These are phyloP conservation scores for Jackrogersella multiformis DNA, from an alignment of 495 filamentous ascomycete genomes.

Conservation along the genomic window DNA sequence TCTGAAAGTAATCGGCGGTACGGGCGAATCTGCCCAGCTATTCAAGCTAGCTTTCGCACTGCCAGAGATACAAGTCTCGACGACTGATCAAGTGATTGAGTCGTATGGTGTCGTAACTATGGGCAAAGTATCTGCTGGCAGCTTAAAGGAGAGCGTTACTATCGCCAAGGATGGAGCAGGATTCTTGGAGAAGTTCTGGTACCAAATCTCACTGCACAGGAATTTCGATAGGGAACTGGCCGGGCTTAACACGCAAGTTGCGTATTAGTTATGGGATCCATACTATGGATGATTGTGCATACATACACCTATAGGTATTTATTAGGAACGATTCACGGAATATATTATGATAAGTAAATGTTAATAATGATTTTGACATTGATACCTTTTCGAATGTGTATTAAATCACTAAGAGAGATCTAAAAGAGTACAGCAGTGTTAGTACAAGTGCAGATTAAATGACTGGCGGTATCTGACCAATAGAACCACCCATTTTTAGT, in stretches of 20 bases:
- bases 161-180: constrained; percentile 70
- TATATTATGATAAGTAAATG: too few relatives aligned
- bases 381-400: too few relatives aligned
- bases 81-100: constrained; percentile 63
- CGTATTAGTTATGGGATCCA: constrained; percentile 1
- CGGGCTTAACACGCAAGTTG: constrained; percentile 62
- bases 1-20: constrained; percentile 79
- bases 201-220: constrained; percentile 71
- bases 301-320: too few relatives aligned
- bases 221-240: constrained; percentile 78
- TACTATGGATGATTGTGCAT: neutral
- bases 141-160: constrained; percentile 62
- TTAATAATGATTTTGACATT: neutral
- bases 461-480: neutral
- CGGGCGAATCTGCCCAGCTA: constrained; percentile 73
- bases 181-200: constrained; percentile 71
- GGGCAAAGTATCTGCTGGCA: constrained; percentile 57
- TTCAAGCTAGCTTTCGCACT: constrained; percentile 67
- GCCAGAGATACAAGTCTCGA: constrained; percentile 60
- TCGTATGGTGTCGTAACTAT: constrained; percentile 78
- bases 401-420: too few relatives aligned
- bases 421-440: too few relatives aligned
- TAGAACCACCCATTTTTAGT: neutral
- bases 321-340: too few relatives aligned
- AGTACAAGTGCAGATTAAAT: too few relatives aligned